These are phyloP conservation scores for Trypanosoma boissoni DNA, from an alignment of 208 protist genomes.

Conservation along the genomic window DNA sequence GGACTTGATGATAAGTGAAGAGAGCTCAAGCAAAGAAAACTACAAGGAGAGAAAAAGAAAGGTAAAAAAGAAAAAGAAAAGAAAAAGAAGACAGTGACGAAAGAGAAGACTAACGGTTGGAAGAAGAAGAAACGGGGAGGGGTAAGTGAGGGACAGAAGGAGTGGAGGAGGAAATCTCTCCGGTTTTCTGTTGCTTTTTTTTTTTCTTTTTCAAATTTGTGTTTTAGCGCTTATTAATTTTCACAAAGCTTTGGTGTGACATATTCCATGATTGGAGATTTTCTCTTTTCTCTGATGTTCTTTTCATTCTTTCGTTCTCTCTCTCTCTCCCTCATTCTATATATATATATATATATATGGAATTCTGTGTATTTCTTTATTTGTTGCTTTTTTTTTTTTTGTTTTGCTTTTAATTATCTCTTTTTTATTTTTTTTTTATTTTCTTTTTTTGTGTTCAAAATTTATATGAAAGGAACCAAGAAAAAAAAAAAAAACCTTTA, in stretches of 20 bases:
- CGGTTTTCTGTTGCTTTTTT: background rate
- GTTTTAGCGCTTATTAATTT: no score
- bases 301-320: no score
- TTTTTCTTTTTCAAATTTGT: no score
- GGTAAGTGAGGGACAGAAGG: no score
- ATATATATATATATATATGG: no score
- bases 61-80: background rate
- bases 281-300: no score
- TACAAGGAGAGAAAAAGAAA: background rate
- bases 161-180: no score
- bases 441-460: background rate
- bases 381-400: background rate
- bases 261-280: no score
- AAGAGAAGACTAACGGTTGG: background rate
- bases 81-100: background rate
- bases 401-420: background rate
- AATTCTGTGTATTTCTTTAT: background rate
- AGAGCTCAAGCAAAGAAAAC: background rate
- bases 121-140: background rate
- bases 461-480: background rate
- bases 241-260: no score
- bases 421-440: background rate
- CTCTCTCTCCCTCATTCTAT: no score
- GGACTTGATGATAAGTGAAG: conserved; percentile 41
- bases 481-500: background rate